Percentiles rank a stretch among this genome's conserved stretches.
Conservation (phyloP, 345 rosid species). For the Arabis hirsuta region DNA sequence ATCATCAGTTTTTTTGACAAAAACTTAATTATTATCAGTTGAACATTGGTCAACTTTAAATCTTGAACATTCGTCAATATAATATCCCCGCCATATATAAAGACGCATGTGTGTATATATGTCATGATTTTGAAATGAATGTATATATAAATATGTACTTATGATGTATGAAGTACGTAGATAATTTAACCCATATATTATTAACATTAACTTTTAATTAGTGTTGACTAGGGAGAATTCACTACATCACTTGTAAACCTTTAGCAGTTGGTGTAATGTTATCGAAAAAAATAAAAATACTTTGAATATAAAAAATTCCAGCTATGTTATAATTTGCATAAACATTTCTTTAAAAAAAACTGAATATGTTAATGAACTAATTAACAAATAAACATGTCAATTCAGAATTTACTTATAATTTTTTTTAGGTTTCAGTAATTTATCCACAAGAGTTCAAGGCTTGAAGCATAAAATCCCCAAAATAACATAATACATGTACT, state of each 20-base stretch:
- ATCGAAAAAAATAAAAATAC: no score
- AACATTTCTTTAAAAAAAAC: no score
- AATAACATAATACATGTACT: no score
- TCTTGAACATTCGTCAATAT: neutral
- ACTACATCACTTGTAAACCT: slow-evolving; percentile 1
- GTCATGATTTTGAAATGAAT: slow-evolving; percentile 4
- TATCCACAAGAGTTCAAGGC: no score
- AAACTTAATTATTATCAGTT: neutral
- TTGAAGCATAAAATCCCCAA: no score
- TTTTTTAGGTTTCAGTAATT: no score
- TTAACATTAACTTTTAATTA: neutral
- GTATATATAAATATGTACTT: neutral
- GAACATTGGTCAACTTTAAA: slow-evolving; percentile 25
- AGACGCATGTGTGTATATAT: neutral
- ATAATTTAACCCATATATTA: neutral
- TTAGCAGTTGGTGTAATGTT: neutral
- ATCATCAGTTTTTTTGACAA: no score
- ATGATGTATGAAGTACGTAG: slow-evolving; percentile 2
- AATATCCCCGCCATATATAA: neutral
- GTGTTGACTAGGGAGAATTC: neutral
- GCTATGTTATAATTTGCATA: no score
- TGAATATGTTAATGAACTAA: no score
- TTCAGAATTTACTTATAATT: no score
- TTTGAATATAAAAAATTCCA: no score
- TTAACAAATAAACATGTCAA: no score